These are phyloP conservation scores for Lepraria neglecta DNA, from an alignment of 495 filamentous ascomycete species.

Conservation along the genomic window DNA sequence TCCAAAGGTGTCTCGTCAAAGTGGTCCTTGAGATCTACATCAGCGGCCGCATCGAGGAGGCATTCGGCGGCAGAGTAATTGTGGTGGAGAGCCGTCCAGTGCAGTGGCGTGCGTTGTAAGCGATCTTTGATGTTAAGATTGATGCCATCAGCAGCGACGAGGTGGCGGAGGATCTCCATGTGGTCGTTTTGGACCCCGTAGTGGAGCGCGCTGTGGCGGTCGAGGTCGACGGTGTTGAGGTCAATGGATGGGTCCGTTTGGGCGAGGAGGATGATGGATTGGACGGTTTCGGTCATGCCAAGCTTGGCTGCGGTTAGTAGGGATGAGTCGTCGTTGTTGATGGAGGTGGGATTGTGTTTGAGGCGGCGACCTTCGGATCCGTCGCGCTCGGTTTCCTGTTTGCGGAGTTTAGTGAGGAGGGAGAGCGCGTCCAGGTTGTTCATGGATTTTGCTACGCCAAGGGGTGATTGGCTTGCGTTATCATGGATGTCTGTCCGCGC, in stretches of 20 bases:
- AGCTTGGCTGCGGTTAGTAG: constrained; percentile 21
- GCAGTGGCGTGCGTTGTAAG: constrained; percentile 22
- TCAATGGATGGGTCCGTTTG: constrained; percentile 15
- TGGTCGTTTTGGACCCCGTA: constrained; percentile 16
- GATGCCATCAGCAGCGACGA: constrained; percentile 17
- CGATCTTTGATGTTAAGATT: constrained; percentile 29
- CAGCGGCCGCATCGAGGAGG: constrained; percentile 27
- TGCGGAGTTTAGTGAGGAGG: constrained; percentile 13
- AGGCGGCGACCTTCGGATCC: constrained; percentile 11
- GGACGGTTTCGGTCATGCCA: constrained; percentile 12
- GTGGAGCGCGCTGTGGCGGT: constrained; percentile 17
- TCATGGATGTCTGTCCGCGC: constrained; percentile 24
- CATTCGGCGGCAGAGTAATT: constrained; percentile 28
- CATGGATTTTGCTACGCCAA: constrained; percentile 20
- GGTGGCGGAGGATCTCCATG: constrained; percentile 10
- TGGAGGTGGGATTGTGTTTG: constrained; percentile 5
- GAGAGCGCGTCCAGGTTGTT: constrained; percentile 20
- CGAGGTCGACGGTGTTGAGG: constrained; percentile 18
- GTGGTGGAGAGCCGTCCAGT: constrained; percentile 19
- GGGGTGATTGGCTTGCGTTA: constrained; percentile 16
- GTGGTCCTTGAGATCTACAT: constrained; percentile 24
- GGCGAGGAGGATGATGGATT: constrained; percentile 12
- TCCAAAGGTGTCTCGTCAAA: constrained; percentile 14
- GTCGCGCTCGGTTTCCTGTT: constrained; percentile 9
- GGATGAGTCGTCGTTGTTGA: constrained; percentile 10